phyloP scores from a whole-genome alignment of 805 yeast species.

The Metschnikowia proteae region DNA sequence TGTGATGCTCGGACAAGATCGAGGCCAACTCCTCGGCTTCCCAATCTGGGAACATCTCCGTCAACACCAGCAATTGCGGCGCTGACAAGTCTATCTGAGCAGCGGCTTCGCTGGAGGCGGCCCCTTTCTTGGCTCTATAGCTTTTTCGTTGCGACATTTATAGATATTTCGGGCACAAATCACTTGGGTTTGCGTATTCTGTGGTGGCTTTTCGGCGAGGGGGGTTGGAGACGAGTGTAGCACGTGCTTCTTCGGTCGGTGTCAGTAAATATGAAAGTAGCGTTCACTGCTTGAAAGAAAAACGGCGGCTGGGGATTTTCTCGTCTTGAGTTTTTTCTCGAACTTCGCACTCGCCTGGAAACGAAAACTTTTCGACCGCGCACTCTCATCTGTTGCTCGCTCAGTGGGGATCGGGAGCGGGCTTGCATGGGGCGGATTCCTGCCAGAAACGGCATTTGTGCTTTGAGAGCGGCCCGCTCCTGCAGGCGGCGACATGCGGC shows the following conservation, averaged over 20 bases:
- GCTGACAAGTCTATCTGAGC: constrained; percentile 1
- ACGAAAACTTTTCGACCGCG: constrained; percentile 6
- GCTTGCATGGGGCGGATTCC: too few species aligned
- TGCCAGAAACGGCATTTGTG: too few species aligned
- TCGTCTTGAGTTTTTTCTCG: constrained; percentile 2
- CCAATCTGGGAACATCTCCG: constrained; percentile 96
- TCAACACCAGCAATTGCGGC: constrained; percentile 49
- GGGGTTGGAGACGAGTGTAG: neutral
- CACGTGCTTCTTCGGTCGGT: constrained; percentile 1
- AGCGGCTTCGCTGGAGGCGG: constrained; percentile 8
- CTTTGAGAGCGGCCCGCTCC: too few species aligned
- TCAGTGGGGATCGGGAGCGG: neutral
- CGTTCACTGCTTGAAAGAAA: constrained; percentile 3
- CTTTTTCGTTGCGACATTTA: constrained; percentile 21
- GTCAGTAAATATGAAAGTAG: neutral
- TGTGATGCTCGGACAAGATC: constrained; percentile 67
- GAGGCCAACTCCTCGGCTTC: constrained; percentile 74
- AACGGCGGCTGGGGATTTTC: constrained; percentile 3
- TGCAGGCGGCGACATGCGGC: too few species aligned
- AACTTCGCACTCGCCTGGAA: constrained; percentile 3
- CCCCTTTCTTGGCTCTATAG: constrained; percentile 13
- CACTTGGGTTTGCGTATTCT: neutral
- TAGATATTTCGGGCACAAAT: constrained; percentile 3
- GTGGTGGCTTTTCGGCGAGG: neutral
- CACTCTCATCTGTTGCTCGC: constrained; percentile 2